A percentile compares a stretch with the other conserved stretches of the same genome.
Evolutionary conservation across 2,329 filamentous ascomycete species (phyloP).

Genomic region (Botrytis cinerea): DNA sequence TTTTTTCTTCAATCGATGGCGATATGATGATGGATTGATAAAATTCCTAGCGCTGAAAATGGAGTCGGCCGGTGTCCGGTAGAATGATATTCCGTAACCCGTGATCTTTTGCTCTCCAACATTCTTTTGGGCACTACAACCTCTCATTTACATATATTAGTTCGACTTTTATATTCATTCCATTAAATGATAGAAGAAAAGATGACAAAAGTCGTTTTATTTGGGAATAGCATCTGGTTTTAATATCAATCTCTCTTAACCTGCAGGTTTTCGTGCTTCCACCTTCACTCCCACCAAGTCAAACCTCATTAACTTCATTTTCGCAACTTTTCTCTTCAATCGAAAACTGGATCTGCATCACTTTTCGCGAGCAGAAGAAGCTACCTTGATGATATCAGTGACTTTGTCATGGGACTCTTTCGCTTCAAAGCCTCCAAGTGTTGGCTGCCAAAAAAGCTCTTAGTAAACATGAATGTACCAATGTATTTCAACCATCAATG

Average conservation of each 20-base stretch:
- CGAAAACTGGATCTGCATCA: not conserved
- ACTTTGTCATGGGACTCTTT: not conserved
- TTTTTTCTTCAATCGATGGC: constrained; percentile 22
- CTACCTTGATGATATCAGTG: not conserved
- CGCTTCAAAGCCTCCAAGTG: not conserved
- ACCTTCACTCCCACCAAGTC: not conserved
- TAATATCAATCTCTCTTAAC: not conserved
- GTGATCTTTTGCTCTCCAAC: not conserved
- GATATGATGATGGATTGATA: constrained; percentile 22
- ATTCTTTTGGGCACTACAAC: not conserved
- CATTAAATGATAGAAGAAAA: not conserved
- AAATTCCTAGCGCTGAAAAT: constrained; percentile 20
- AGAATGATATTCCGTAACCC: constrained; percentile 1
- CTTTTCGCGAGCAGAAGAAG: not conserved
- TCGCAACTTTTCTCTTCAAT: not conserved
- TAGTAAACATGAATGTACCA: not conserved
- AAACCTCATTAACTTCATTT: not conserved
- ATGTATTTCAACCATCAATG: not conserved
- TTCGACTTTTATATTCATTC: too few species aligned
- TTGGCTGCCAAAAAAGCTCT: not conserved
- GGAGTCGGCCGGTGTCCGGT: not conserved
- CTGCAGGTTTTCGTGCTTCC: not conserved
- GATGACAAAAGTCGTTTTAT: not conserved
- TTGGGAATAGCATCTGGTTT: not conserved
- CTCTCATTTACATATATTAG: not conserved